Evolutionary conservation across 2,329 filamentous ascomycete genomes (phyloP), one percentile per base, ranked within the genome.

Genomic region (Exophiala sp.): DNA sequence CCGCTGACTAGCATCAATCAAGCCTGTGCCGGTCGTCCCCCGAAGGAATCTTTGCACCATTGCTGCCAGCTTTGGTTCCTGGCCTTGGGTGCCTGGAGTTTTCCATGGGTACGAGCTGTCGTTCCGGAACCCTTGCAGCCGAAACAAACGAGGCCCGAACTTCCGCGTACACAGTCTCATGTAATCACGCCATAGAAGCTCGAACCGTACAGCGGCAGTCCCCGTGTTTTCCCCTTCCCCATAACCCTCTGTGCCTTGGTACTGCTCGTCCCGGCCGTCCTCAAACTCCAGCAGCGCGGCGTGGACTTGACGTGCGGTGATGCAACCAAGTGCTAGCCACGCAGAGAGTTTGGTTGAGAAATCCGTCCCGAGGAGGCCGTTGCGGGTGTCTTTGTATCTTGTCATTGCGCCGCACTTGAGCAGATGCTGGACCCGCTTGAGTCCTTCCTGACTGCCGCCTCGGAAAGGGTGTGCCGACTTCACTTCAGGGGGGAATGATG

Each of bases 151-250:
- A 13, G 66, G 62, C 0, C 79, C 77, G 55, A 86, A 88, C 60
- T 90, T 90, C 24, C 76, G 75, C 4, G 80, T 82, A 62, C 83
- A 88, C 0, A 91, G 75, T 1, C 84, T 76, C 82, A 91, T 88
- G 61, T 90, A 91, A 61, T 91, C 87, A 34, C 86, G 73, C 86
- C 84, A 88, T 0, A 91, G 66, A 0, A 93, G 71, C 62, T 91
- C 85, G 48, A 86, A 83, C 0, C 86, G 78, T 1, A 91, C 76
- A 0, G 74, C 78, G 27, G 77, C 77, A 0, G 84, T 88, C 0
- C 86, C 85, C 23, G 80, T 78, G 44, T 84, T 89, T 64, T 89
- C 83, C 0, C 86, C 86, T 43, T 81, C 66, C 0, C 80, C 83
- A 49, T 81, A 89, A 0, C 83, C 84, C 1, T 68, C 52, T 0